These are phyloP conservation scores for Bretziella fagacearum DNA, from an alignment of 2,329 filamentous ascomycete species.

Conservation along the genomic window DNA sequence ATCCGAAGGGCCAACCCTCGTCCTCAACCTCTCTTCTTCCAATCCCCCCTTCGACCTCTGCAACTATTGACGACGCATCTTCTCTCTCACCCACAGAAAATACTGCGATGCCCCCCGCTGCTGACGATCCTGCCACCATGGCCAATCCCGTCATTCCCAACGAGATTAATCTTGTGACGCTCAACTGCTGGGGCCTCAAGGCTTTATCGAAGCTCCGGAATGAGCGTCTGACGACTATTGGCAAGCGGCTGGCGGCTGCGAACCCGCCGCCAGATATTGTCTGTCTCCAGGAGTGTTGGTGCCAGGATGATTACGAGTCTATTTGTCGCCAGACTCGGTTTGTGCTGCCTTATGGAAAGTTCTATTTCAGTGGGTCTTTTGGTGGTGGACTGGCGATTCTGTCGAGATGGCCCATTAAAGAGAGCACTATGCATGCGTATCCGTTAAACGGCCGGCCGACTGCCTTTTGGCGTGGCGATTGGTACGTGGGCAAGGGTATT, in stretches of 20 bases:
- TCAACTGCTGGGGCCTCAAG: constrained; percentile 96
- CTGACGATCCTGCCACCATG: constrained; percentile 24
- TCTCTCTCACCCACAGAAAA: background rate
- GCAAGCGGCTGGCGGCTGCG: constrained; percentile 53
- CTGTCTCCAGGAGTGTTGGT: constrained; percentile 91
- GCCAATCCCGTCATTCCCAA: constrained; percentile 14
- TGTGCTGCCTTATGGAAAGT: constrained; percentile 77
- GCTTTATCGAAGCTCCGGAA: constrained; percentile 63
- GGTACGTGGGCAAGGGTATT: constrained; percentile 91
- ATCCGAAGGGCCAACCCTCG: constrained; percentile 8
- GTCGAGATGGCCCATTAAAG: constrained; percentile 80
- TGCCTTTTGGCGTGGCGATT: constrained; percentile 87
- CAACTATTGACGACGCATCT: background rate
- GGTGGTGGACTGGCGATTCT: constrained; percentile 79
- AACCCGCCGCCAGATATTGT: constrained; percentile 66
- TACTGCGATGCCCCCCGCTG: constrained; percentile 16
- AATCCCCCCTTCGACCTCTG: background rate
- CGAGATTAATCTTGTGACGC: constrained; percentile 62
- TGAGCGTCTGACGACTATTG: constrained; percentile 70
- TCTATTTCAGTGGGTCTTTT: constrained; percentile 79
- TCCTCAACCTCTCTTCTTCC: constrained; percentile 7
- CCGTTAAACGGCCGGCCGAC: constrained; percentile 86
- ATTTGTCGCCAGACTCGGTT: constrained; percentile 58
- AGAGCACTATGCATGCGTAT: constrained; percentile 73
- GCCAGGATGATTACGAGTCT: constrained; percentile 61